phyloP scores from a whole-genome alignment of 2,329 filamentous ascomycete species.

The Fusarium transvaalense region DNA sequence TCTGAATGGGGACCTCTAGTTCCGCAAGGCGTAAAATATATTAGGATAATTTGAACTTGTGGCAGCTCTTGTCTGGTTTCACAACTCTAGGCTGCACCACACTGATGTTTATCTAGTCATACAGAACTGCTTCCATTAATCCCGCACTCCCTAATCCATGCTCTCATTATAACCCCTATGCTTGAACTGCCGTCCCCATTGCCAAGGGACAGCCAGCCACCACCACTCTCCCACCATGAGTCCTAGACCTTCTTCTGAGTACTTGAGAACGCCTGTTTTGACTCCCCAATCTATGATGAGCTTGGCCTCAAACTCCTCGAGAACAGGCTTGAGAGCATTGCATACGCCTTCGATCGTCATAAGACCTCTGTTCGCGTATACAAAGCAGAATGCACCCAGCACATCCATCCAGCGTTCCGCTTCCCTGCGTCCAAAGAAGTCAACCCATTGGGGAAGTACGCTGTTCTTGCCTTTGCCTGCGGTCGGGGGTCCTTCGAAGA shows the following conservation, averaged over 20 bases:
- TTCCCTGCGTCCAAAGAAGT: conserved; percentile 73
- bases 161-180: conserved; percentile 1
- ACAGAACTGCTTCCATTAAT: neutral
- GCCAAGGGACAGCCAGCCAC: conserved; percentile 68
- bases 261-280: conserved; percentile 63
- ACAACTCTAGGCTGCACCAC: neutral
- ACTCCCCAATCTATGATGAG: conserved; percentile 71
- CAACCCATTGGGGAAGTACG: conserved; percentile 78
- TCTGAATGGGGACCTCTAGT: neutral
- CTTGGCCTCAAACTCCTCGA: conserved; percentile 73
- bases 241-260: conserved; percentile 56
- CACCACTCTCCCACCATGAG: conserved; percentile 72
- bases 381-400: conserved; percentile 71
- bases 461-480: conserved; percentile 53
- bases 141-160: neutral
- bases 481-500: conserved; percentile 57
- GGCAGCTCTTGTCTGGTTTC: neutral
- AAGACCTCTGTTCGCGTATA: conserved; percentile 72
- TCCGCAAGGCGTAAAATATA: neutral
- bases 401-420: conserved; percentile 73
- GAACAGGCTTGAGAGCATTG: conserved; percentile 66
- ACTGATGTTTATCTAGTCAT: neutral
- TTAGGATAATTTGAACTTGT: neutral
- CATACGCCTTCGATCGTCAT: conserved; percentile 66
- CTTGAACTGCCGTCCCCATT: conserved; percentile 32